phyloP scores from a whole-genome alignment of 2,329 filamentous ascomycete species.

The Nemania diffusa region DNA sequence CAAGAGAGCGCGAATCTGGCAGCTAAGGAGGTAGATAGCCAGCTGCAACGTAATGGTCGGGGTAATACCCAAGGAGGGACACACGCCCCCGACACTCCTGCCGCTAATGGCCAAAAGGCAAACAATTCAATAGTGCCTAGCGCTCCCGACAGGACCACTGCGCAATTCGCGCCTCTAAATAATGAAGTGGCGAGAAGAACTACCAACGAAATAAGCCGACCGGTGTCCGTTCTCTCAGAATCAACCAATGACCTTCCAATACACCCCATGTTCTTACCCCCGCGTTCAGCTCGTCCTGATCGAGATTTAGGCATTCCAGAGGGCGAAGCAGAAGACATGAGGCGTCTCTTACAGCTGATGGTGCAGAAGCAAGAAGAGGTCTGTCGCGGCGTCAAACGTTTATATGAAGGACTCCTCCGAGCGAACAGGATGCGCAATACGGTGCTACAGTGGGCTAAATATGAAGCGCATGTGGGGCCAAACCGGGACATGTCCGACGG shows the following conservation, averaged over 20 bases:
- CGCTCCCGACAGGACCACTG: conserved; percentile 37
- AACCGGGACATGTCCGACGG: conserved; percentile 84
- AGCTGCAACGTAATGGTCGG: conserved; percentile 23
- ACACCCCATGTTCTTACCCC: conserved; percentile 79
- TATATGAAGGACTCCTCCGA: conserved; percentile 76
- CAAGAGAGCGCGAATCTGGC: neutral
- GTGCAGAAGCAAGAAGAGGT: conserved; percentile 90
- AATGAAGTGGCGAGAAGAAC: conserved; percentile 33
- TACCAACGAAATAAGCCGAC: conserved; percentile 40
- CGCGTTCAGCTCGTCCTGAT: conserved; percentile 70
- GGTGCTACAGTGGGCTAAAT: conserved; percentile 80
- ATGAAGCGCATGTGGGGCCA: conserved; percentile 75
- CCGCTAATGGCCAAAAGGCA: conserved; percentile 26
- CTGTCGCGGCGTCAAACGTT: conserved; percentile 72
- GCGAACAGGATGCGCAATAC: conserved; percentile 77
- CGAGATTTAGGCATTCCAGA: conserved; percentile 77
- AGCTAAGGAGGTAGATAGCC: conserved; percentile 7
- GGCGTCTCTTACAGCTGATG: conserved; percentile 77
- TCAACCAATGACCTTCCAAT: conserved; percentile 65
- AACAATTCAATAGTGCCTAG: conserved; percentile 32
- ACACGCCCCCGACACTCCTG: conserved; percentile 8
- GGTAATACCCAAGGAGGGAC: conserved; percentile 16
- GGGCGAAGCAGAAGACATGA: conserved; percentile 80
- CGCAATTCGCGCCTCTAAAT: conserved; percentile 28
- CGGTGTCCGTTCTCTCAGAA: conserved; percentile 53